Evolutionary conservation across 2,329 filamentous ascomycete genomes (phyloP).

Genomic region (Ophiocordyceps unilateralis): DNA sequence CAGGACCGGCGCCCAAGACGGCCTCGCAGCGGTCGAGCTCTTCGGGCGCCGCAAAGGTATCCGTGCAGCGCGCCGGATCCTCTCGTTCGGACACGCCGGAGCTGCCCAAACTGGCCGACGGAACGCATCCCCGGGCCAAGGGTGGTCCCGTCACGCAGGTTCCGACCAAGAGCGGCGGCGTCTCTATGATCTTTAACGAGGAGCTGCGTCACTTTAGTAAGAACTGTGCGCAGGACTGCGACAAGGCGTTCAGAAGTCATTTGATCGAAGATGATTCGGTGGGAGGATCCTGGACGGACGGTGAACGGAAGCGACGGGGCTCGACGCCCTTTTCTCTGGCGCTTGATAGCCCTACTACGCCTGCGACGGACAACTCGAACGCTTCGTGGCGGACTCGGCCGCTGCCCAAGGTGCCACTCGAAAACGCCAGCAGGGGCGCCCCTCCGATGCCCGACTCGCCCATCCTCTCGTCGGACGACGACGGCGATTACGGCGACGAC

Average conservation of each 20-base stretch:
- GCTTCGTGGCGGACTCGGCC: conserved; percentile 30
- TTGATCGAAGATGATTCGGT: conserved; percentile 23
- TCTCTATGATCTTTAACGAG: conserved; percentile 36
- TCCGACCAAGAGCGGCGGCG: conserved; percentile 6
- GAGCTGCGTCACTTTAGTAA: conserved; percentile 72
- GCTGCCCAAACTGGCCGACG: conserved; percentile 9
- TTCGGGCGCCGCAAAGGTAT: conserved; percentile 7
- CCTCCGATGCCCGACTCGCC: conserved; percentile 5
- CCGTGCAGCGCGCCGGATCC: conserved; percentile 7
- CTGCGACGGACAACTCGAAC: conserved; percentile 12
- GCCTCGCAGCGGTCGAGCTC: conserved; percentile 4
- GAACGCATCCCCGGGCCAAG: conserved; percentile 10
- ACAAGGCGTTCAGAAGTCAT: conserved; percentile 73
- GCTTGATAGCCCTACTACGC: conserved; percentile 15
- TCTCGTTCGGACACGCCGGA: conserved; percentile 13
- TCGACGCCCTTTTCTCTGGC: conserved; percentile 26
- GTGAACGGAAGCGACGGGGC: conserved; percentile 14
- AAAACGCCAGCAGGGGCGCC: conserved; percentile 7
- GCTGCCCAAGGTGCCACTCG: conserved; percentile 29
- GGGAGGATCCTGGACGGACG: conserved; percentile 16
- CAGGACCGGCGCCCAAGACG: conserved; percentile 5
- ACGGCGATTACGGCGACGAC: conserved; percentile 7
- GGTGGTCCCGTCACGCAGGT: conserved; percentile 4
- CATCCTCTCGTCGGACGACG: conserved; percentile 9
- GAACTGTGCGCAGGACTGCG: conserved; percentile 76